Conservation (phyloP, 177 flowering plant genomes). For the Vitis hybrid region DNA sequence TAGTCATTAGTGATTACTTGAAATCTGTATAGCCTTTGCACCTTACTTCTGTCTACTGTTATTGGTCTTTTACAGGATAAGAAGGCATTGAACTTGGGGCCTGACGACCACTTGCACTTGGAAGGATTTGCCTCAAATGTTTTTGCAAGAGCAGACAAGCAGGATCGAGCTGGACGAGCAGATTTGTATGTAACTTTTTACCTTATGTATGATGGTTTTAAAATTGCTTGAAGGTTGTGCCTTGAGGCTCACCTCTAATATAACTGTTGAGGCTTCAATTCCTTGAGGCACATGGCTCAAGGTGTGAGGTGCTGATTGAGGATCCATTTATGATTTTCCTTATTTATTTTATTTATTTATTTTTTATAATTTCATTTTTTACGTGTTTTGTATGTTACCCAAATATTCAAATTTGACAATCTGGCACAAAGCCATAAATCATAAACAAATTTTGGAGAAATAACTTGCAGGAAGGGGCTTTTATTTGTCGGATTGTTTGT, state of each 20-base stretch:
- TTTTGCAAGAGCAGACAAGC: conserved; percentile 93
- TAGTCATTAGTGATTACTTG: neutral
- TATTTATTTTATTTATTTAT: neutral
- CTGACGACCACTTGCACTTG: conserved; percentile 77
- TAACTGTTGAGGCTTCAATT: neutral
- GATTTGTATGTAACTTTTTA: conserved; percentile 61
- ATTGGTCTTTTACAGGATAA: conserved; percentile 63
- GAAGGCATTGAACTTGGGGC: conserved; percentile 72
- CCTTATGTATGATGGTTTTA: neutral
- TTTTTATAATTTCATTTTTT: neutral
- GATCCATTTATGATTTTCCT: neutral
- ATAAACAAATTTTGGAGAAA: neutral
- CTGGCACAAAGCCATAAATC: neutral
- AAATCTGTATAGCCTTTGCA: neutral
- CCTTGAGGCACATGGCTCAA: neutral
- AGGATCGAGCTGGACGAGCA: conserved; percentile 94
- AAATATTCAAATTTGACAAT: neutral
- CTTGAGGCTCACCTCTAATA: conserved; percentile 1
- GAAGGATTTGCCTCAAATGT: conserved; percentile 96
- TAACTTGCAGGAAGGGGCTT: neutral
- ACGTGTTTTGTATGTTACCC: neutral
- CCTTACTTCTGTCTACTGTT: neutral
- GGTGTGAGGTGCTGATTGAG: neutral
- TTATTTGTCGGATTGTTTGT: neutral
- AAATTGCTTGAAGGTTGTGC: neutral